These are phyloP conservation scores for Ustulina deusta DNA, from an alignment of 2,329 filamentous ascomycete genomes.

Conservation along the genomic window DNA sequence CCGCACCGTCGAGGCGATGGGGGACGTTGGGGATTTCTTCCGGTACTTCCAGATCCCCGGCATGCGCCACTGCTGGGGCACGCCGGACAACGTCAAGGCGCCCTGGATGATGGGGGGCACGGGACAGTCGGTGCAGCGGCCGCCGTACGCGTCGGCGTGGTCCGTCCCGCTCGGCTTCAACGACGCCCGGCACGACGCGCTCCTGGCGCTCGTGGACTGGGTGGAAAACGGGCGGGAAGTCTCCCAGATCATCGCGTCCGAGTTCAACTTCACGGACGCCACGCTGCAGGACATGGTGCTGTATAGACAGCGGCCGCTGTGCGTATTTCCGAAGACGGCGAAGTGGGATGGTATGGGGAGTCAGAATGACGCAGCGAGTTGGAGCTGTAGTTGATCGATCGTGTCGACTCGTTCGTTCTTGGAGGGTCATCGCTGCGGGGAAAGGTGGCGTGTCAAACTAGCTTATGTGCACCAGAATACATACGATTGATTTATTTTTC, in stretches of 20 bases:
- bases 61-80: conserved; percentile 58
- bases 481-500: neutral
- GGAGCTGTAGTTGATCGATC: conserved; percentile 47
- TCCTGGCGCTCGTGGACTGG: conserved; percentile 50
- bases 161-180: conserved; percentile 47
- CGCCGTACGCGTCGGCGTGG: conserved; percentile 48
- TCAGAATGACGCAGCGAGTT: conserved; percentile 50
- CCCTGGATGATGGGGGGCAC: conserved; percentile 50
- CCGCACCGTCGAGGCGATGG: conserved; percentile 44
- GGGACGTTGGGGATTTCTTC: conserved; percentile 60
- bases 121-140: conserved; percentile 46
- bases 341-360: conserved; percentile 52
- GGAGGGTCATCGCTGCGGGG: neutral
- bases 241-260: conserved; percentile 47
- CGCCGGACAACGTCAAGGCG: conserved; percentile 45
- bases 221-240: conserved; percentile 47
- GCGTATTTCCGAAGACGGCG: conserved; percentile 51
- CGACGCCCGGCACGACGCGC: conserved; percentile 46
- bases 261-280: conserved; percentile 47
- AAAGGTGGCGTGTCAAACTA: neutral
- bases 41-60: conserved; percentile 59
- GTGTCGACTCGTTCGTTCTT: neutral
- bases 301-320: conserved; percentile 57
- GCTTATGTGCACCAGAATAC: neutral
- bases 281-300: conserved; percentile 48